Conservation (phyloP, 2,329 filamentous ascomycete genomes). For the Thermochaetoides dissita region DNA sequence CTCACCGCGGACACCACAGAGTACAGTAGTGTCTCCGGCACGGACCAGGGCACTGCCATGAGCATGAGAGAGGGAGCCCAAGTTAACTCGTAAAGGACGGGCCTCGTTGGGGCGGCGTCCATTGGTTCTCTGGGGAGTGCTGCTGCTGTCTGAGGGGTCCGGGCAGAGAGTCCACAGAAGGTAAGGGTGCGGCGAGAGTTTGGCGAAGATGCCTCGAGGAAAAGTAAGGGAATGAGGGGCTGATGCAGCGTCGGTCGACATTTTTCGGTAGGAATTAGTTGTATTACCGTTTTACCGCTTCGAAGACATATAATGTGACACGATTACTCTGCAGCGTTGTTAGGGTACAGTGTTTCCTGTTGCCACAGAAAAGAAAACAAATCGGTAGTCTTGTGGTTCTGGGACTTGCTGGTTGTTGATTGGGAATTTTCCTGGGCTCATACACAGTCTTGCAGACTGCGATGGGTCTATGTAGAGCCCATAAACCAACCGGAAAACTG, state of each 20-base stretch:
- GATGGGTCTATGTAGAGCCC: background rate
- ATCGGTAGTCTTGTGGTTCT: too few species aligned
- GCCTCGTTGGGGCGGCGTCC: conserved; percentile 58
- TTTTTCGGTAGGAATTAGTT: background rate
- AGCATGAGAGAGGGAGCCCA: conserved; percentile 72
- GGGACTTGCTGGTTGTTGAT: background rate
- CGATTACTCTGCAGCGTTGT: too few species aligned
- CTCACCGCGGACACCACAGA: conserved; percentile 83
- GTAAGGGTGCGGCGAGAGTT: conserved; percentile 77
- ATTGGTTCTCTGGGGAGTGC: conserved; percentile 56
- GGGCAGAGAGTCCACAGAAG: conserved; percentile 76
- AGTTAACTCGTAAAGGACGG: conserved; percentile 63
- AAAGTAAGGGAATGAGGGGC: conserved; percentile 24
- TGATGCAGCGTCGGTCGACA: background rate
- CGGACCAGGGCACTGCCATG: conserved; percentile 83
- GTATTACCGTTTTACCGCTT: background rate
- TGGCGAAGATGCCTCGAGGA: conserved; percentile 63
- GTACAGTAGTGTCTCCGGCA: conserved; percentile 80
- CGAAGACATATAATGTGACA: background rate
- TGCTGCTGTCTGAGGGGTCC: conserved; percentile 21
- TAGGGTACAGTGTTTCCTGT: too few species aligned
- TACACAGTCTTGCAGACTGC: conserved; percentile 9
- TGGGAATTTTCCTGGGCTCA: conserved; percentile 3
- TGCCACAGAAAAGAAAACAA: too few species aligned
- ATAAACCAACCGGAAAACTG: too few species aligned